A percentile compares a stretch with the other conserved stretches of the same genome.
phyloP scores from a whole-genome alignment of 108 stramenopile species.

The Skeletonema grethae region DNA sequence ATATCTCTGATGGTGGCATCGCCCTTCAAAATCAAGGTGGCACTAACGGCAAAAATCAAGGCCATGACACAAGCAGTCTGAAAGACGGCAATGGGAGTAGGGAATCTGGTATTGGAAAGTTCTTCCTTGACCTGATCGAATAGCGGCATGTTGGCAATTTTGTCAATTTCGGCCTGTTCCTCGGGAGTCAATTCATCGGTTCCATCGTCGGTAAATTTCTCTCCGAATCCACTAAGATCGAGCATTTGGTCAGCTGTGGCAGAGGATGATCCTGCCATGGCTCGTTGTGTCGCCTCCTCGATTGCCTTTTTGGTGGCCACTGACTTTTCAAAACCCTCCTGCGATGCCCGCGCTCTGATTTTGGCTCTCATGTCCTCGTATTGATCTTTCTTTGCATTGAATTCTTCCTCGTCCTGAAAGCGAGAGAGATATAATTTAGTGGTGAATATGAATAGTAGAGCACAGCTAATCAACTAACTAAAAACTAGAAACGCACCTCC shows the following conservation, averaged over 20 bases:
- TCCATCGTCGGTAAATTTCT: conserved; percentile 64
- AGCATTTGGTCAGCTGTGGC: conserved; percentile 49
- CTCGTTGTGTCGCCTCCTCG: conserved; percentile 58
- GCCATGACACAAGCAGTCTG: conserved; percentile 64
- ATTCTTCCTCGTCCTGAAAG: conserved; percentile 45
- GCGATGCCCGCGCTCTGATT: conserved; percentile 63
- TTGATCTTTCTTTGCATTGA: conserved; percentile 47
- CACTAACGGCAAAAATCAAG: conserved; percentile 57
- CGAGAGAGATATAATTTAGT: not conserved
- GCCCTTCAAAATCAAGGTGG: conserved; percentile 59
- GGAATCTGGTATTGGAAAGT: conserved; percentile 56
- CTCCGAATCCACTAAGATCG: conserved; percentile 69
- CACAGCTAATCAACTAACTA: too few relatives aligned
- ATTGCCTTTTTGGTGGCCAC: conserved; percentile 63
- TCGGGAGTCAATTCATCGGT: conserved; percentile 78
- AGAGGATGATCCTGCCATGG: conserved; percentile 41
- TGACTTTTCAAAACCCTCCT: conserved; percentile 71
- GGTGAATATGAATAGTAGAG: not conserved
- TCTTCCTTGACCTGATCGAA: conserved; percentile 63
- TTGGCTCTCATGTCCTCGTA: conserved; percentile 66
- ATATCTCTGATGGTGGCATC: conserved; percentile 60
- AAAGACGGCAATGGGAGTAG: conserved; percentile 51
- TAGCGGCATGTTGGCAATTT: conserved; percentile 55
- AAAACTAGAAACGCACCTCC: conserved; percentile 27
- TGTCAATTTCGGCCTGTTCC: conserved; percentile 78